Conservation (phyloP, 106 monocot genomes). For the Cymbidium sinense region DNA sequence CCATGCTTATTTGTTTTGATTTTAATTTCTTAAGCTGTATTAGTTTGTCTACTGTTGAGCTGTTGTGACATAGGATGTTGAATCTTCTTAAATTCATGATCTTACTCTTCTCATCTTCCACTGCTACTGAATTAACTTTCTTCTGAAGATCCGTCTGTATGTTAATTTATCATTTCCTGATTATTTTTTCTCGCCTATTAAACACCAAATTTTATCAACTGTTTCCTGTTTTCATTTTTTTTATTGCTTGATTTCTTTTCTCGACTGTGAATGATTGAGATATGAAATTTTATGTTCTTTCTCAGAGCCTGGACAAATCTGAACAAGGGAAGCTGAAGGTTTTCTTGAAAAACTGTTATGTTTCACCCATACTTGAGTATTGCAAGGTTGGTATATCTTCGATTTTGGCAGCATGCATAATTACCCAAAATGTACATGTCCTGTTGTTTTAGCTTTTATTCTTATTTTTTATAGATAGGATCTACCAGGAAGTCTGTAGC, state of each 20-base stretch:
- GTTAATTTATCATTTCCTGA: not conserved
- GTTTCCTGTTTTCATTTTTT: not conserved
- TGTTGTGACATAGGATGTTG: not conserved
- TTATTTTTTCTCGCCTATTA: not conserved
- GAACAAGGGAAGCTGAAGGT: constrained; percentile 64
- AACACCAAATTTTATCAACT: not conserved
- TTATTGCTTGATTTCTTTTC: not conserved
- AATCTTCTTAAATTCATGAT: not conserved
- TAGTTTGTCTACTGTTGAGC: not conserved
- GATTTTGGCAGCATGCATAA: constrained; percentile 1
- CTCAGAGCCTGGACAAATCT: constrained; percentile 64
- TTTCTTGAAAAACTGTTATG: constrained; percentile 56
- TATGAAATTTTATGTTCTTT: not conserved
- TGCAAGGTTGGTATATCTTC: constrained; percentile 56
- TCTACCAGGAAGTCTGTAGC: constrained; percentile 68
- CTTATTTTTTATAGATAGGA: constrained; percentile 49
- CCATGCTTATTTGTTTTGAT: too few relatives aligned
- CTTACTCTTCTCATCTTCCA: not conserved
- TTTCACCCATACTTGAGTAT: constrained; percentile 89
- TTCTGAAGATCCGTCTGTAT: not conserved
- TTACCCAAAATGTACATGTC: not conserved
- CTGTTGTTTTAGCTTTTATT: not conserved
- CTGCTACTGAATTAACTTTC: not conserved
- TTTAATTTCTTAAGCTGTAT: not conserved
- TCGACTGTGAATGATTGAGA: not conserved